Evolutionary conservation across 495 filamentous ascomycete genomes (phyloP).

Genomic region (Echria macrotheca): DNA sequence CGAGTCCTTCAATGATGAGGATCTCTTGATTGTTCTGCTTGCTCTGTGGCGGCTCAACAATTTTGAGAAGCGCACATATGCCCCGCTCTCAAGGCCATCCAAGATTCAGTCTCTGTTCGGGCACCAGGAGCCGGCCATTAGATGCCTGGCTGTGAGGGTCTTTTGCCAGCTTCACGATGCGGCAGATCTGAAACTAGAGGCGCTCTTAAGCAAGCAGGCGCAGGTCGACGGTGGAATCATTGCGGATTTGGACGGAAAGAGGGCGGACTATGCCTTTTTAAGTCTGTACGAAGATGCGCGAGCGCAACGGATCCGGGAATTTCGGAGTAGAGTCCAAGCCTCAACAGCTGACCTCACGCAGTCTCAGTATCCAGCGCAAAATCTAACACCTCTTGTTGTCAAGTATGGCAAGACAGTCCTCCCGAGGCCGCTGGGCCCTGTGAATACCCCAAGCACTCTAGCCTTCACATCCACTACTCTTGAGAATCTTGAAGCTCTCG

Average conservation of each 20-base stretch:
- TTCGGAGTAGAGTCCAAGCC: conserved; percentile 34
- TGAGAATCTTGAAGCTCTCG: conserved; percentile 63
- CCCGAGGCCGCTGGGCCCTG: conserved; percentile 54
- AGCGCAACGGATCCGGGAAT: conserved; percentile 33
- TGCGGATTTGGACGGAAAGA: conserved; percentile 68
- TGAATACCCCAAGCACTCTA: conserved; percentile 47
- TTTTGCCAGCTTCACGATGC: conserved; percentile 73
- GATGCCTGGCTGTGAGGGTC: conserved; percentile 76
- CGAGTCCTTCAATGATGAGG: conserved; percentile 17
- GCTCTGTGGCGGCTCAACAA: conserved; percentile 71
- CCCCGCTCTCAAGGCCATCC: conserved; percentile 54
- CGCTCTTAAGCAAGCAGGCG: conserved; percentile 60
- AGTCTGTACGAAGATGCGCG: conserved; percentile 70
- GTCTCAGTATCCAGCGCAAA: conserved; percentile 22
- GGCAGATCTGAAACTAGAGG: conserved; percentile 71
- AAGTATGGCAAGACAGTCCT: conserved; percentile 59
- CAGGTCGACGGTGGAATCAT: conserved; percentile 51
- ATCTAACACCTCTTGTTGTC: conserved; percentile 38
- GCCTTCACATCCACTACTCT: conserved; percentile 67
- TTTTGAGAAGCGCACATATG: conserved; percentile 63
- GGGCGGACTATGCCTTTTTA: conserved; percentile 80
- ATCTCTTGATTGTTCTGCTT: conserved; percentile 49
- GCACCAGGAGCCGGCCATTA: conserved; percentile 54
- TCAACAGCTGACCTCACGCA: conserved; percentile 18
- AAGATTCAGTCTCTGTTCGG: conserved; percentile 62